Percentiles rank a stretch among this genome's conserved stretches.
These are phyloP conservation scores for Coniophora puteana DNA, from an alignment of 1,284 basidiomycete genomes.

Conservation along the genomic window DNA sequence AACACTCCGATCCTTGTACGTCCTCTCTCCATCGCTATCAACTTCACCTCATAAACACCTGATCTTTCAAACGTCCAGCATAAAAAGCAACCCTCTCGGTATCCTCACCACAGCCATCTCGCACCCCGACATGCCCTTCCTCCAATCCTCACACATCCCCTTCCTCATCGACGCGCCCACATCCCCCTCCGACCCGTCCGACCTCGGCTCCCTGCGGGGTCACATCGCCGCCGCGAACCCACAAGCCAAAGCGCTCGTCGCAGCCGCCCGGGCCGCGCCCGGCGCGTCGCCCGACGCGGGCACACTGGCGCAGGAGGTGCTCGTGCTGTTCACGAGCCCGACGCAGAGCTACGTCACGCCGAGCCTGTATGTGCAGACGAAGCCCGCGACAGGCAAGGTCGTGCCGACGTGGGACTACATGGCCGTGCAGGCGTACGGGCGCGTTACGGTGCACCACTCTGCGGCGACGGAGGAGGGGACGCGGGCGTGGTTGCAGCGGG, in stretches of 20 bases:
- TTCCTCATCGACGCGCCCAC: conserved; percentile 32
- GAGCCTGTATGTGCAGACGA: conserved; percentile 25
- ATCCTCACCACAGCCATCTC: conserved; percentile 27
- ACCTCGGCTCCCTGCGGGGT: conserved; percentile 21
- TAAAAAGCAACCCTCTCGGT: conserved; percentile 39
- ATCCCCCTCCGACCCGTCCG: conserved; percentile 10
- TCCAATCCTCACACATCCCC: conserved; percentile 40
- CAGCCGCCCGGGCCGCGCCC: background rate
- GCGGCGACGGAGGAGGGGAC: background rate
- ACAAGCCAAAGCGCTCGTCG: conserved; percentile 24
- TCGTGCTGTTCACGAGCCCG: conserved; percentile 22
- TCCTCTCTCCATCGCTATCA: no score
- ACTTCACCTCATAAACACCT: no score
- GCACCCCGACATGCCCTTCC: conserved; percentile 20
- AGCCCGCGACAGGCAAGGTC: conserved; percentile 24
- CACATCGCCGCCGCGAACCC: conserved; percentile 27
- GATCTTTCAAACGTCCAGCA: no score
- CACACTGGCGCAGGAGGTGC: conserved; percentile 10
- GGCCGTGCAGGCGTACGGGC: conserved; percentile 24
- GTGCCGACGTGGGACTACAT: conserved; percentile 27
- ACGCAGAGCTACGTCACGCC: conserved; percentile 26
- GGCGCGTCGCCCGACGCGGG: background rate
- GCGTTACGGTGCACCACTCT: conserved; percentile 17
- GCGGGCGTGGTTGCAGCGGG: background rate
- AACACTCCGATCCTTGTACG: no score